Evolutionary conservation across 148 eudicot species (phyloP).

Genomic region (Nepenthes gracilis): DNA sequence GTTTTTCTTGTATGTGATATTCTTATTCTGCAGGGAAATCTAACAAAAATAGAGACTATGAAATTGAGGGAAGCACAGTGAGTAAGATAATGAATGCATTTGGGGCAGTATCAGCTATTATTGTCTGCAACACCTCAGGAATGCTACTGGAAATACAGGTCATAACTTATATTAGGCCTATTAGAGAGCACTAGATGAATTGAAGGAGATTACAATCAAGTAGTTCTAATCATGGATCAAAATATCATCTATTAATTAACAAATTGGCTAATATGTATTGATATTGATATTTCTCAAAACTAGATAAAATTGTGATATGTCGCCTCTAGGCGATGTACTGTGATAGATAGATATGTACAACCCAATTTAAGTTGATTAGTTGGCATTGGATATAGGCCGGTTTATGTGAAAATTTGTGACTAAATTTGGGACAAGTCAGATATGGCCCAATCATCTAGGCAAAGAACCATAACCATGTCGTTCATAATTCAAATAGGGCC

Average conservation of each 20-base stretch:
- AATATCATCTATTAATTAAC: no score
- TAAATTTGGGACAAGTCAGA: no score
- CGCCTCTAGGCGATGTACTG: no score
- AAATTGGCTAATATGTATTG: neutral
- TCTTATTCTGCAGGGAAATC: conserved; percentile 26
- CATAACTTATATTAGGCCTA: neutral
- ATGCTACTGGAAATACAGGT: conserved; percentile 64
- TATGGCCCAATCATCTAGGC: no score
- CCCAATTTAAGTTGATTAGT: no score
- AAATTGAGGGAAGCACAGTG: conserved; percentile 28
- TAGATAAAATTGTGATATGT: neutral
- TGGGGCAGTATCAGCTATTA: conserved; percentile 48
- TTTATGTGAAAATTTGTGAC: no score
- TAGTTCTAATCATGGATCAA: no score
- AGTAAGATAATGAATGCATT: conserved; percentile 34
- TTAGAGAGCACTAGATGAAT: neutral
- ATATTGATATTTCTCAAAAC: neutral
- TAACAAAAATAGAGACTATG: conserved; percentile 27
- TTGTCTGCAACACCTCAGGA: conserved; percentile 48
- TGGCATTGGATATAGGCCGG: no score
- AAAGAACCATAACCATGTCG: no score
- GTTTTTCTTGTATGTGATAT: neutral
- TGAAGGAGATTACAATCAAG: no score
- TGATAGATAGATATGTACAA: no score
- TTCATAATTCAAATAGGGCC: no score